Evolutionary conservation across 768 basidiomycete species (phyloP).

Genomic region (Boletus sp.): DNA sequence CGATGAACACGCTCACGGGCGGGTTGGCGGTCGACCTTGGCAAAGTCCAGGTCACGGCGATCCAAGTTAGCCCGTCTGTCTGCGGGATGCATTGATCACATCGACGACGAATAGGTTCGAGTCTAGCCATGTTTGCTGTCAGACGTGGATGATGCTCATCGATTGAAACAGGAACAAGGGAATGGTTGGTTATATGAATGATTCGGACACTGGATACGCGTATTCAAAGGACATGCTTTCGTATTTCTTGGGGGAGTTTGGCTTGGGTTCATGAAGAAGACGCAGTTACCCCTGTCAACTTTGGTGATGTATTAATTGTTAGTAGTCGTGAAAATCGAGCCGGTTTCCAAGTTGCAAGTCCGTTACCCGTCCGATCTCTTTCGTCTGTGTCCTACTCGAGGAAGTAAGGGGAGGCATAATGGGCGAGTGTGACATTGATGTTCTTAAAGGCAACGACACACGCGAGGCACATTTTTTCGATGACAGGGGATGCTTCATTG

Average conservation of each 20-base stretch:
- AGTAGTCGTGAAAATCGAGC: too few relatives aligned
- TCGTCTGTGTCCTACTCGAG: too few relatives aligned
- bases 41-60: constrained; percentile 42
- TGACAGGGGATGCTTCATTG: too few relatives aligned
- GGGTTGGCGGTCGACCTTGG: constrained; percentile 47
- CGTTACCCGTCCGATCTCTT: too few relatives aligned
- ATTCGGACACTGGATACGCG: background rate
- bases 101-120: background rate
- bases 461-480: too few relatives aligned
- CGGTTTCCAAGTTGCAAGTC: too few relatives aligned
- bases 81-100: constrained; percentile 38
- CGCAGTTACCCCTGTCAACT: background rate
- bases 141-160: background rate
- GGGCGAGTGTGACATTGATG: too few relatives aligned
- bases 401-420: too few relatives aligned
- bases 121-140: background rate
- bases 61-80: constrained; percentile 40
- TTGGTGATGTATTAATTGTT: too few relatives aligned
- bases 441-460: too few relatives aligned
- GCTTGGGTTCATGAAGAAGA: background rate
- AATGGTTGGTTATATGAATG: background rate
- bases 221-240: background rate
- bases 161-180: background rate
- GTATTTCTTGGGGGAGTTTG: background rate
- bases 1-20: constrained; percentile 55